Base-by-base conservation (phyloP, 805 yeast genomes). In the Torulaspora delbrueckii region DNA sequence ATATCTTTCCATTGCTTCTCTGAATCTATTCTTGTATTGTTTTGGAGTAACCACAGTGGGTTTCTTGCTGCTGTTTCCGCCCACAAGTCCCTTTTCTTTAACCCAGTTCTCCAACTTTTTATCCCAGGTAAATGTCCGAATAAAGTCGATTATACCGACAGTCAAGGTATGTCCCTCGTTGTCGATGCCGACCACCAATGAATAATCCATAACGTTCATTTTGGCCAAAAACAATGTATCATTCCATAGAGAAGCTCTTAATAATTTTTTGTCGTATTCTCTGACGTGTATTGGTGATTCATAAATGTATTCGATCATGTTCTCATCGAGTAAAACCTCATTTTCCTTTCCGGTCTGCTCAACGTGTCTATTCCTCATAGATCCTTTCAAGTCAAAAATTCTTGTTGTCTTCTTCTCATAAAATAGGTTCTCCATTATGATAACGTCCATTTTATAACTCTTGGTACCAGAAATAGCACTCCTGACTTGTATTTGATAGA, bases 161-260 rank as follows among this genome's bases (percentile, higher is more conserved):
- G 89, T 88, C 30, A 93, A 71, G 44, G 82, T 82, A 42, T 76
- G 75, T 51, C 77, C 77, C 18, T 78, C 75, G 40, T 67, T 70
- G 60, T 93, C 96, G 33, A 93, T 86, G 0, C 98, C 99, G 48
- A 93, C 83, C 8, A 93, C 96, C 52, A 93, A 71, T 0, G 98
- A 91, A 60, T 93, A 93, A 65, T 93, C 99, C 99, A 93, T 93
- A 5, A 93, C 98, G 60, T 93, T 95, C 96, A 93, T 87, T 58
- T 95, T 93, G 3, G 96, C 89, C 43, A 93, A 69, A 62, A 93
- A 95, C 12, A 93, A 70, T 0, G 98, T 93, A 58, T 93, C 99
- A 60, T 95, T 93, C 84, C 95, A 93, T 24, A 93, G 68, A 0
- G 96, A 90, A 0, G 96, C 91, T 38, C 96, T 70, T 40, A 93